Evolutionary conservation across 768 basidiomycete species (phyloP).

Genomic region (Tephrocybe sp.): DNA sequence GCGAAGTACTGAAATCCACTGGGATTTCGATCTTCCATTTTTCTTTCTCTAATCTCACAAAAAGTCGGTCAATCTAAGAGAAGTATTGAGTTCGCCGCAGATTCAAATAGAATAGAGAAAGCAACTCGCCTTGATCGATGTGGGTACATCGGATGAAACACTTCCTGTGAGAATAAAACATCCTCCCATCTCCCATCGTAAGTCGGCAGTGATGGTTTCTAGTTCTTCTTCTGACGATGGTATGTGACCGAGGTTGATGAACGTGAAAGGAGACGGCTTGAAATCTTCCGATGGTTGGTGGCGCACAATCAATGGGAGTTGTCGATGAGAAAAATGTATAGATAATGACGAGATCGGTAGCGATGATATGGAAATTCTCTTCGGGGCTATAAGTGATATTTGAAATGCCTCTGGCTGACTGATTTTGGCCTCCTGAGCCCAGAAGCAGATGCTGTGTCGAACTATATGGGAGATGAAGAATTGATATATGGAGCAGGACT

Average conservation of each 20-base stretch:
- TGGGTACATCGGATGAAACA: slow-evolving; percentile 48
- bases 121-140: slow-evolving; percentile 50
- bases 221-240: slow-evolving; percentile 17
- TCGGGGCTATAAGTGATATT: slow-evolving; percentile 56
- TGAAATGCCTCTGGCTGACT: slow-evolving; percentile 72
- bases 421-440: slow-evolving; percentile 60
- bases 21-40: slow-evolving; percentile 69
- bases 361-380: slow-evolving; percentile 43
- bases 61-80: slow-evolving; percentile 43
- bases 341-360: slow-evolving; percentile 61
- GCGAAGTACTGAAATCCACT: slow-evolving; percentile 39
- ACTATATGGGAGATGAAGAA: slow-evolving; percentile 42
- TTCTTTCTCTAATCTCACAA: slow-evolving; percentile 54
- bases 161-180: slow-evolving; percentile 61
- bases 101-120: background rate
- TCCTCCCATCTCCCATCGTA: slow-evolving; percentile 59
- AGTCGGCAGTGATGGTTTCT: slow-evolving; percentile 31
- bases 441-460: slow-evolving; percentile 65
- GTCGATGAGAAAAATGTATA: slow-evolving; percentile 52
- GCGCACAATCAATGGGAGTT: slow-evolving; percentile 49
- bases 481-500: background rate
- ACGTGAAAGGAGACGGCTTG: slow-evolving; percentile 27
- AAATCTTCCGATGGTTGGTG: slow-evolving; percentile 31
- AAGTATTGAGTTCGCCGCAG: slow-evolving; percentile 16
- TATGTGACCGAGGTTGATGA: slow-evolving; percentile 48